Percentiles rank a stretch among this genome's conserved stretches.
Conservation (phyloP, 306 rosid species). For the Gillenia trifoliata region DNA sequence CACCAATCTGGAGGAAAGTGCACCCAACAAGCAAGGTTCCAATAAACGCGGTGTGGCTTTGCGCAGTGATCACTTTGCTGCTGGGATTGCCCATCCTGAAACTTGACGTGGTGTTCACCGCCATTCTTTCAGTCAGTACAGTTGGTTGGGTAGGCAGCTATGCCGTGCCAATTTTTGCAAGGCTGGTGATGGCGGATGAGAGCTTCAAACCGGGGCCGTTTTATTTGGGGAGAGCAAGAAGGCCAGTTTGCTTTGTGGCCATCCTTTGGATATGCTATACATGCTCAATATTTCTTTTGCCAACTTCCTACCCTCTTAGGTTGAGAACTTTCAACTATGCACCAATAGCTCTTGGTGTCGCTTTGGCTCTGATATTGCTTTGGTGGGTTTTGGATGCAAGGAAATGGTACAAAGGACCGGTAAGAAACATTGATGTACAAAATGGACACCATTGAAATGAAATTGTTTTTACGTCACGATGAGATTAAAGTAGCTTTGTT, state of each 20-base stretch:
- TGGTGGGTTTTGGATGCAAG: constrained; percentile 30
- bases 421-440: constrained; percentile 22
- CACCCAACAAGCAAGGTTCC: constrained; percentile 21
- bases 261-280: constrained; percentile 24
- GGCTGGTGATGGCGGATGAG: constrained; percentile 24
- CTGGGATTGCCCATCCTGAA: constrained; percentile 28
- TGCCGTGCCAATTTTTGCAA: constrained; percentile 24
- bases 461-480: too few relatives aligned
- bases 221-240: constrained; percentile 26
- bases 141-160: constrained; percentile 25
- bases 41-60: constrained; percentile 27
- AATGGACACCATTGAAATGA: neutral
- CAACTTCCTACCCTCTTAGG: constrained; percentile 11
- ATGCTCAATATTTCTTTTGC: constrained; percentile 24
- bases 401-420: constrained; percentile 40
- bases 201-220: constrained; percentile 28
- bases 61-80: constrained; percentile 17
- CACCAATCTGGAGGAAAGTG: constrained; percentile 20
- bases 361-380: constrained; percentile 18
- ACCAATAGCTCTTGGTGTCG: constrained; percentile 13
- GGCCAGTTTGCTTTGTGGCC: constrained; percentile 23
- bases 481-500: too few relatives aligned
- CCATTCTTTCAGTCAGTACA: constrained; percentile 24
- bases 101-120: constrained; percentile 17
- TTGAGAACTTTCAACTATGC: constrained; percentile 27